Evolutionary conservation across 768 basidiomycete species (phyloP).

Genomic region (Mycena epipterygia): DNA sequence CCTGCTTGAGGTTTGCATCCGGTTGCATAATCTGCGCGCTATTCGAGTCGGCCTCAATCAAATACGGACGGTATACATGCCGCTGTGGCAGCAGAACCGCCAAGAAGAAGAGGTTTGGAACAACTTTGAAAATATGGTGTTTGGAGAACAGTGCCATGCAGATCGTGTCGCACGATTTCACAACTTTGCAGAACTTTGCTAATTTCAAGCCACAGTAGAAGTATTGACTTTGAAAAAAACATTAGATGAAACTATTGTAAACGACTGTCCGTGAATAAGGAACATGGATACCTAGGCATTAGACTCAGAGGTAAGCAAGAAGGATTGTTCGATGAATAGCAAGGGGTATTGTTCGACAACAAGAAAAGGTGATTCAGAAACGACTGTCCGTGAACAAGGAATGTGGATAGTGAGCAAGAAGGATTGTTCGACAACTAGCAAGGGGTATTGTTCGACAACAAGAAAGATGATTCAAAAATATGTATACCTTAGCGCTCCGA

Average conservation of each 20-base stretch:
- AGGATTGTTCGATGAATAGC: background rate
- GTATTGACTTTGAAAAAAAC: background rate
- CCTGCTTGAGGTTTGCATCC: constrained; percentile 45
- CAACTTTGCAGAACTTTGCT: background rate
- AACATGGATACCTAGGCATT: background rate
- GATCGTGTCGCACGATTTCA: constrained; percentile 6
- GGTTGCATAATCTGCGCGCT: constrained; percentile 45
- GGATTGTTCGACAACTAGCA: background rate
- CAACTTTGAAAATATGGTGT: constrained; percentile 46
- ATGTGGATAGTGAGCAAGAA: background rate
- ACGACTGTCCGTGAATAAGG: background rate
- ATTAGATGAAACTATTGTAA: background rate
- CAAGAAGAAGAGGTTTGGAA: constrained; percentile 42
- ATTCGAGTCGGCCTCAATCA: constrained; percentile 47
- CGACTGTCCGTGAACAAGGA: background rate
- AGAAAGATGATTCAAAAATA: background rate
- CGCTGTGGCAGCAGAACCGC: constrained; percentile 43
- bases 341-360: background rate
- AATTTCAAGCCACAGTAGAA: background rate
- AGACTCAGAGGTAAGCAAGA: background rate
- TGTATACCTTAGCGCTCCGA: background rate
- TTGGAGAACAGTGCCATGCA: constrained; percentile 33
- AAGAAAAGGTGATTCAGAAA: background rate
- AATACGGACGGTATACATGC: constrained; percentile 46
- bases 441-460: background rate